Evolutionary conservation across 345 rosid genomes (phyloP).

Genomic region (Eucalyptus lansdowneana): DNA sequence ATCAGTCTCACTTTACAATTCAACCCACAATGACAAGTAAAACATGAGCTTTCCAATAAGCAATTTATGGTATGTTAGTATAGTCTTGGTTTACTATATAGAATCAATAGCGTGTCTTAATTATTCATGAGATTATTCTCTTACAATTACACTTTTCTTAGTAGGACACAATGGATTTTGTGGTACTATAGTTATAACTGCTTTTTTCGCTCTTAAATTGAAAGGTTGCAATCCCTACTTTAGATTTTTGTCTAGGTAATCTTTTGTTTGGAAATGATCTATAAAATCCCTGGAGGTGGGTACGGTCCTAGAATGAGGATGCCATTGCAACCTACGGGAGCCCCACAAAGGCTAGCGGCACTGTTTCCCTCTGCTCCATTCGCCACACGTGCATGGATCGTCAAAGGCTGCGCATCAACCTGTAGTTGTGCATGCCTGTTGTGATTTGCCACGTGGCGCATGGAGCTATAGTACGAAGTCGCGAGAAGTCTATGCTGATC

Average conservation of each 20-base stretch:
- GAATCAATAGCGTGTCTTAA: neutral
- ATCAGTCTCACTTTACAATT: neutral
- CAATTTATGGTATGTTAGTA: neutral
- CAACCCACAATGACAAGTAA: neutral
- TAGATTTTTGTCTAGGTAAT: too few relatives aligned
- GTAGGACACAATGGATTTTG: neutral
- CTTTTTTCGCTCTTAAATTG: neutral
- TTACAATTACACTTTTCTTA: neutral
- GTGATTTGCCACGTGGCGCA: fast-evolving
- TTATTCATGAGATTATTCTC: neutral
- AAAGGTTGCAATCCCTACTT: too few relatives aligned
- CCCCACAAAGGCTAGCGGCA: neutral
- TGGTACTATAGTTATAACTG: neutral
- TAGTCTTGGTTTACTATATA: neutral
- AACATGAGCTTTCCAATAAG: neutral
- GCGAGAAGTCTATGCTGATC: too few relatives aligned
- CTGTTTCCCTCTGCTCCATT: neutral
- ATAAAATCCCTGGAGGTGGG: neutral
- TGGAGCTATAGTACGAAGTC: neutral
- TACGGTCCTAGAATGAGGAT: neutral
- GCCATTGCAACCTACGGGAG: neutral
- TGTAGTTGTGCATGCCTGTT: neutral
- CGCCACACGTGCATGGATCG: neutral
- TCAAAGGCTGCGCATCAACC: neutral
- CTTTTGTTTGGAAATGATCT: too few relatives aligned